phyloP scores from a whole-genome alignment of 225 moss, liverwort and hornwort genomes.

The Sphagnum tenellum region DNA sequence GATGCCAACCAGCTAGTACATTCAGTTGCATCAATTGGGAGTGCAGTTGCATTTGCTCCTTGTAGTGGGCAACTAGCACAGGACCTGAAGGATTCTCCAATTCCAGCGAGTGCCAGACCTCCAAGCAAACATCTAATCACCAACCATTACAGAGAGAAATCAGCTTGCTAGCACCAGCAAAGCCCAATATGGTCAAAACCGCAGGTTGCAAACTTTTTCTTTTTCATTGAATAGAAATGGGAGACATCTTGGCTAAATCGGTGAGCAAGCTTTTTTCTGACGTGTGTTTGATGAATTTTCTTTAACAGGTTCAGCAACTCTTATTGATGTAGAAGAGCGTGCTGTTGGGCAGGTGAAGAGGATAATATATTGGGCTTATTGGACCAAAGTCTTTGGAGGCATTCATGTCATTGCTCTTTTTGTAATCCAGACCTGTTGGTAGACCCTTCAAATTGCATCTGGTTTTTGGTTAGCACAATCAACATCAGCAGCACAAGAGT shows the following conservation, averaged over 20 bases:
- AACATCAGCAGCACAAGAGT: constrained; percentile 1
- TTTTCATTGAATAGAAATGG: constrained; percentile 3
- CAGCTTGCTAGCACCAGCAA: no score
- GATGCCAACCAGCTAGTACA: neutral
- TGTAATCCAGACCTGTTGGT: constrained; percentile 18
- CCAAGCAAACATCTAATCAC: no score
- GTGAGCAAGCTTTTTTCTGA: constrained; percentile 8
- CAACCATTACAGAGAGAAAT: no score
- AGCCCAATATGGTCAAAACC: no score
- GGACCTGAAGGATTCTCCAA: no score
- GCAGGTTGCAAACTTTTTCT: neutral
- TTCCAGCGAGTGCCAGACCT: no score
- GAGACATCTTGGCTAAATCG: constrained; percentile 1
- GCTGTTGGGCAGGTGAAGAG: constrained; percentile 25
- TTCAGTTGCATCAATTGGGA: no score
- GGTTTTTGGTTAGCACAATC: constrained; percentile 30
- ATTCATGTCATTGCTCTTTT: constrained; percentile 13
- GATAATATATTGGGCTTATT: constrained; percentile 29
- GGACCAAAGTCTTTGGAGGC: constrained; percentile 21
- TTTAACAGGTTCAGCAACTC: constrained; percentile 6
- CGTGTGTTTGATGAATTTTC: no score
- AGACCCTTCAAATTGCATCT: constrained; percentile 21
- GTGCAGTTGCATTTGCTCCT: no score
- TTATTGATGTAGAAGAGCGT: constrained; percentile 31
- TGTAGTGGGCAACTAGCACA: no score